Percentiles rank a stretch among this genome's conserved stretches.
phyloP scores from a whole-genome alignment of 78 protist genomes.

The Dictyostelium intermedium region DNA sequence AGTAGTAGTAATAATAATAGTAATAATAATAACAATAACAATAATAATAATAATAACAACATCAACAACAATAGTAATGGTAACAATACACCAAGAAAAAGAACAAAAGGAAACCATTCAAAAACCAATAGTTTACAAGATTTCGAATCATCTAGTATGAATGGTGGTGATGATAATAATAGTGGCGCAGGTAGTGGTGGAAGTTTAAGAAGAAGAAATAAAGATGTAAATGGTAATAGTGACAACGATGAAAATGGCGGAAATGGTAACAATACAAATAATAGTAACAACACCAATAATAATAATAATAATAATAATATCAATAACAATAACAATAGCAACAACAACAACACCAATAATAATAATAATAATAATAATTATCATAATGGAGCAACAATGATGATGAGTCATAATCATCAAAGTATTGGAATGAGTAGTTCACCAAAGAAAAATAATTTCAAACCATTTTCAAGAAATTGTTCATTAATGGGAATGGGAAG shows the following conservation, averaged over 20 bases:
- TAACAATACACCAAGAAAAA: not conserved
- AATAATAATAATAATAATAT: not conserved
- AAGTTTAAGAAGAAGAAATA: not conserved
- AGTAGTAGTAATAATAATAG: not conserved
- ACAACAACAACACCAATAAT: not conserved
- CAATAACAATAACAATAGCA: not conserved
- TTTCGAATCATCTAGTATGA: not conserved
- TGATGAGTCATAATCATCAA: not conserved
- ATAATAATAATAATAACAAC: not conserved
- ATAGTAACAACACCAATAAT: not conserved
- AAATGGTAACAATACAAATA: not conserved
- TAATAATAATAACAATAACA: not conserved
- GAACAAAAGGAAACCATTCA: not conserved
- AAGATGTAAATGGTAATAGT: not conserved
- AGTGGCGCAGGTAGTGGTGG: not conserved
- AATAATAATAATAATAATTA: not conserved
- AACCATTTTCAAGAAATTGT: conserved; percentile 40
- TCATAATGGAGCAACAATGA: not conserved
- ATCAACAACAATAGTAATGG: not conserved
- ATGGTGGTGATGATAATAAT: not conserved
- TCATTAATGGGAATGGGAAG: conserved; percentile 68
- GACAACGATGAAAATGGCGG: not conserved
- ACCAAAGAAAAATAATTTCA: conserved; percentile 17
- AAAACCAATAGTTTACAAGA: not conserved
- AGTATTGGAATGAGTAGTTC: not conserved